Conservation (phyloP, 305 asterid species). For the Plantago coronopus region DNA sequence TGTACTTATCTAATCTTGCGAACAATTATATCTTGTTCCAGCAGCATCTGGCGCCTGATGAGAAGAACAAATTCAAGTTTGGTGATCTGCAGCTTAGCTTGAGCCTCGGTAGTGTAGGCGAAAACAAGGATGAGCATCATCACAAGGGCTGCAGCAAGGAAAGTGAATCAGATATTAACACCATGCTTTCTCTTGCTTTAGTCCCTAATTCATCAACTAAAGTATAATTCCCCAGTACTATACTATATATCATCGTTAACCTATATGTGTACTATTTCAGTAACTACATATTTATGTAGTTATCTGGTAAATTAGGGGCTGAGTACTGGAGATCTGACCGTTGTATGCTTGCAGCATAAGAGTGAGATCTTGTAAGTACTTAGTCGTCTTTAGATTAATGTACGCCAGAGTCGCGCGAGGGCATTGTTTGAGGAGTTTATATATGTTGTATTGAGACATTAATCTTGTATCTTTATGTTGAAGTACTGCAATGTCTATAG, state of each 20-base stretch:
- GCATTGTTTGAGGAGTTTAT: background rate
- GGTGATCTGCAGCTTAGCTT: conserved; percentile 57
- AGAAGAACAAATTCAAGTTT: conserved; percentile 24
- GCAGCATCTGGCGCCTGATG: conserved; percentile 41
- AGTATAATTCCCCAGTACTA: conserved; percentile 13
- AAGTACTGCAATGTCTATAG: background rate
- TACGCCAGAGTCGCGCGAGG: too few relatives aligned
- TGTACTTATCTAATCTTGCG: too few relatives aligned
- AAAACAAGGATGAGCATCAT: conserved; percentile 25
- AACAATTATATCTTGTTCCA: too few relatives aligned
- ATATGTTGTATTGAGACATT: conserved; percentile 4
- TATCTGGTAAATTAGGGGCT: conserved; percentile 25
- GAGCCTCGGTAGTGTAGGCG: conserved; percentile 37
- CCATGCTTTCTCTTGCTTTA: conserved; percentile 75
- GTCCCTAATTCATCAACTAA: conserved; percentile 37
- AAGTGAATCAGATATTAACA: conserved; percentile 52
- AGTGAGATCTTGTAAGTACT: conserved; percentile 69
- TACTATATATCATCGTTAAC: background rate
- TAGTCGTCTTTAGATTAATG: conserved; percentile 23
- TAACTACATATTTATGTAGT: background rate
- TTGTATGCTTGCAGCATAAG: conserved; percentile 41
- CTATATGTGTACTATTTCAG: background rate
- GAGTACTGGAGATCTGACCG: conserved; percentile 69
- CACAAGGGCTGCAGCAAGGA: conserved; percentile 28
- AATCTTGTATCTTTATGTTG: background rate